A percentile compares a stretch with the other conserved stretches of the same genome.
phyloP scores from a whole-genome alignment of 306 rosid genomes.

The Casuarina equisetifolia region DNA sequence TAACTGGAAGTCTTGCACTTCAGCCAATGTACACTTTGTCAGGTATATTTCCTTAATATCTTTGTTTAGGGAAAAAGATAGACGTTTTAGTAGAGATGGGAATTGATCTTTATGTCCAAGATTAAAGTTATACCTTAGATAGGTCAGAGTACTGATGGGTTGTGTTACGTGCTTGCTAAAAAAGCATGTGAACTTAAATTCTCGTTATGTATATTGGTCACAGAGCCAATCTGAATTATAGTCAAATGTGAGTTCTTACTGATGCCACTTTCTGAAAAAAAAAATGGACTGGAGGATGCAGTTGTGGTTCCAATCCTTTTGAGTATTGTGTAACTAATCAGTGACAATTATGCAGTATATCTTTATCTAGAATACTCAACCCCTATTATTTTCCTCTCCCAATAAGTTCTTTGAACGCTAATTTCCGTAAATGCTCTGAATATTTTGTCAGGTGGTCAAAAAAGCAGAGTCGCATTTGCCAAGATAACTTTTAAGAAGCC shows the following conservation, averaged over 20 bases:
- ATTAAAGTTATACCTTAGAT: background rate
- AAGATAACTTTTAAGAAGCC: slow-evolving; percentile 99
- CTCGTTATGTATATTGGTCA: background rate
- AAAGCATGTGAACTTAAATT: slow-evolving; percentile 2
- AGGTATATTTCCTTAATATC: slow-evolving; percentile 47
- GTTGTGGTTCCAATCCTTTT: background rate
- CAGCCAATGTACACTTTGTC: slow-evolving; percentile 99
- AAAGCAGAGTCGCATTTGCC: slow-evolving; percentile 98
- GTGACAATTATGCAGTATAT: background rate
- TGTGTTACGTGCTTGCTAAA: background rate
- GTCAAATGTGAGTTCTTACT: background rate
- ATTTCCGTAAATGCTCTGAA: slow-evolving; percentile 17
- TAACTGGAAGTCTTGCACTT: slow-evolving; percentile 98
- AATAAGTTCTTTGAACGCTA: background rate
- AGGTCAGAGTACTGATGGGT: slow-evolving; percentile 9
- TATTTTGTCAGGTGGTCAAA: slow-evolving; percentile 83
- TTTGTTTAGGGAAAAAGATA: background rate
- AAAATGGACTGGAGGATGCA: background rate
- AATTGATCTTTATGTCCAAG: background rate
- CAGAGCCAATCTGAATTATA: background rate
- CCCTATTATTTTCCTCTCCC: background rate
- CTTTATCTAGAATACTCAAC: background rate
- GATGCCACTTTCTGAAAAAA: background rate
- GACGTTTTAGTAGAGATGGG: background rate
- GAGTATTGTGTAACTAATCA: background rate